These are phyloP conservation scores for Ceratopteris richardii DNA, from an alignment of 75 land plant species.

Conservation along the genomic window DNA sequence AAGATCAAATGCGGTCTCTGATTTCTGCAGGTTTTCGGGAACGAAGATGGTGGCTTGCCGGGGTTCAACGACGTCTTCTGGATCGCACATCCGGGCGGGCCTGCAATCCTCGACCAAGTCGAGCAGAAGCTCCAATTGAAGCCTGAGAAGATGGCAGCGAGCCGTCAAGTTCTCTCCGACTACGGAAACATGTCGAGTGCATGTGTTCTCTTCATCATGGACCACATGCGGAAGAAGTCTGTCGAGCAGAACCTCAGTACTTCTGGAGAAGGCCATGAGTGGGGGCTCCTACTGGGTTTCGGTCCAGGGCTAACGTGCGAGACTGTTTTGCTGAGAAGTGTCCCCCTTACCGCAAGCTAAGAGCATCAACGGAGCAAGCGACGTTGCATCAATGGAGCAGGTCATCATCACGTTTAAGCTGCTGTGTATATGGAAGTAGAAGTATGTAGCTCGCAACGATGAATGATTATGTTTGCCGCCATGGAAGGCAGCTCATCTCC, in stretches of 20 bases:
- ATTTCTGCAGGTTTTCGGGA: too few relatives aligned
- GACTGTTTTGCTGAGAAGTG: slow-evolving; percentile 27
- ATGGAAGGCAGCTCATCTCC: too few relatives aligned
- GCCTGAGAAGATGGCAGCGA: slow-evolving; percentile 36
- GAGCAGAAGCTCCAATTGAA: slow-evolving; percentile 31
- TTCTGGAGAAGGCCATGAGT: slow-evolving; percentile 40
- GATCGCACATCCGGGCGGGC: slow-evolving; percentile 52
- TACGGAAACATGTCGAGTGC: slow-evolving; percentile 57
- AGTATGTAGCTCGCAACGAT: too few relatives aligned
- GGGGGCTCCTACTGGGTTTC: slow-evolving; percentile 40
- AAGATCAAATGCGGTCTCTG: too few relatives aligned
- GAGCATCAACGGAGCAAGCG: too few relatives aligned
- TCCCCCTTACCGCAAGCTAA: slow-evolving; percentile 25
- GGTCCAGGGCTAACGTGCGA: slow-evolving; percentile 48
- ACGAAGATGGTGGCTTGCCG: slow-evolving; percentile 1
- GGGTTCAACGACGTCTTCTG: slow-evolving; percentile 46
- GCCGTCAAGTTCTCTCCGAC: slow-evolving; percentile 29
- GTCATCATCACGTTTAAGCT: too few relatives aligned
- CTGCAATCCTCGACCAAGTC: slow-evolving; percentile 44
- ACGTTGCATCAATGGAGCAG: too few relatives aligned
- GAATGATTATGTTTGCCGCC: too few relatives aligned
- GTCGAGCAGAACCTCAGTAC: slow-evolving; percentile 17
- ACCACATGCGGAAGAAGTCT: slow-evolving; percentile 27
- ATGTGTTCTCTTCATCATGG: slow-evolving; percentile 38
- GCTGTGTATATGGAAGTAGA: too few relatives aligned